Conservation (phyloP, 1,284 basidiomycete genomes). For the Xerocomus nothofagi region DNA sequence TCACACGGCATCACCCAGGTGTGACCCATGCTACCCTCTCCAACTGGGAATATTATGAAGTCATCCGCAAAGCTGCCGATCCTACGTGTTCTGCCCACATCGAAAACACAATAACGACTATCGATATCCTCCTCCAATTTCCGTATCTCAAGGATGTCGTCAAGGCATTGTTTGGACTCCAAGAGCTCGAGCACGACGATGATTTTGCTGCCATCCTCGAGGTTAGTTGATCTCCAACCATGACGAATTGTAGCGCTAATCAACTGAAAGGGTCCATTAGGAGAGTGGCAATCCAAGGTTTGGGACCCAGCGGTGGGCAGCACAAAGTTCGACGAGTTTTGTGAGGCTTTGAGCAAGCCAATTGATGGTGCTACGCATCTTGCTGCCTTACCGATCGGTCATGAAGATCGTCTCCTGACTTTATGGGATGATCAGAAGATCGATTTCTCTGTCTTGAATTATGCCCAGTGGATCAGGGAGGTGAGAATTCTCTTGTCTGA, state of each 20-base stretch:
- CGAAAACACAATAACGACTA: slow-evolving; percentile 58
- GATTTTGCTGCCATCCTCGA: slow-evolving; percentile 76
- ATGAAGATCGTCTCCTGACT: slow-evolving; percentile 44
- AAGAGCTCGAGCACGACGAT: slow-evolving; percentile 64
- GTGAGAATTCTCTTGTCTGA: slow-evolving; percentile 36
- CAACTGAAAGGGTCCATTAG: slow-evolving; percentile 41
- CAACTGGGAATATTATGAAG: slow-evolving; percentile 87
- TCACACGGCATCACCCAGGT: slow-evolving; percentile 36
- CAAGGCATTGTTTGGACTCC: slow-evolving; percentile 76
- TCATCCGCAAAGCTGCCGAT: slow-evolving; percentile 78
- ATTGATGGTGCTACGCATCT: slow-evolving; percentile 35
- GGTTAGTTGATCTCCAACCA: slow-evolving; percentile 37
- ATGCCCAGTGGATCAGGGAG: slow-evolving; percentile 74
- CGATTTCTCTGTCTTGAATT: slow-evolving; percentile 67
- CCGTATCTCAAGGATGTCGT: slow-evolving; percentile 47
- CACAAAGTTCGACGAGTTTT: slow-evolving; percentile 71
- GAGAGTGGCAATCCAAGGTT: slow-evolving; percentile 61
- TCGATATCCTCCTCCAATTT: slow-evolving; percentile 61
- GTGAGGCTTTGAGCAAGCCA: slow-evolving; percentile 55
- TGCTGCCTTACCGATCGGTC: slow-evolving; percentile 41
- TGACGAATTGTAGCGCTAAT: slow-evolving; percentile 1
- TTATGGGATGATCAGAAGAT: slow-evolving; percentile 46
- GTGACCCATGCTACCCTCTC: slow-evolving; percentile 73
- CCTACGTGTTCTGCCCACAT: slow-evolving; percentile 71
- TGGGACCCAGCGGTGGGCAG: slow-evolving; percentile 78